A percentile compares a stretch with the other conserved stretches of the same genome.
These are phyloP conservation scores for Sugiyamaella valdiviana DNA, from an alignment of 805 yeast species.

Conservation along the genomic window DNA sequence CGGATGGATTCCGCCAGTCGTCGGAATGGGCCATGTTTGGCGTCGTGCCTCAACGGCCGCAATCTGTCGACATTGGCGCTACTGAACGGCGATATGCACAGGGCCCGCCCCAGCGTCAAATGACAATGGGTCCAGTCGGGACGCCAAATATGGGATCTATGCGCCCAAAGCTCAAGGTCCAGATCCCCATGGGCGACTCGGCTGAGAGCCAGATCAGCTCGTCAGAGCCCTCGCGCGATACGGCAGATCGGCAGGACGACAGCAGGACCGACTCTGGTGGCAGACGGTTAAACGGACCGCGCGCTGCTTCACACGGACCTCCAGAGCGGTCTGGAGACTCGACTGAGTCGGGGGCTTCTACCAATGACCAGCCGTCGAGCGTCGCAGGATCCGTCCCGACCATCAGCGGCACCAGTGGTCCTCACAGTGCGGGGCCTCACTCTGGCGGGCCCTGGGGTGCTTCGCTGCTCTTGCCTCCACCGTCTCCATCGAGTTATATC, in stretches of 20 bases:
- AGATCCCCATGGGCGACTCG: conserved; percentile 30
- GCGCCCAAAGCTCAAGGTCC: conserved; percentile 36
- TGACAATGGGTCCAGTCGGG: not conserved
- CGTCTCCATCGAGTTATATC: conserved; percentile 31
- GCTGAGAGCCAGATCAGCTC: conserved; percentile 18
- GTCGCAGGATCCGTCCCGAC: conserved; percentile 6
- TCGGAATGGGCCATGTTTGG: conserved; percentile 9
- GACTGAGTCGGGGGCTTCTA: not conserved
- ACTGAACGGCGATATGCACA: not conserved
- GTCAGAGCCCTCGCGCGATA: conserved; percentile 20
- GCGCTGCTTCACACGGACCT: not conserved
- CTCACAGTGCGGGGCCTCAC: conserved; percentile 12
- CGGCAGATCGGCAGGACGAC: not conserved
- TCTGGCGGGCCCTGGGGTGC: conserved; percentile 26
- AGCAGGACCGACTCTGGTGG: not conserved
- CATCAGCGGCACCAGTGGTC: conserved; percentile 7
- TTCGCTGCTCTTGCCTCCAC: conserved; percentile 30
- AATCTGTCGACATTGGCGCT: conserved; percentile 10
- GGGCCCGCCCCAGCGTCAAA: not conserved
- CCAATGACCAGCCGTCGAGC: conserved; percentile 7
- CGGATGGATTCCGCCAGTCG: not conserved
- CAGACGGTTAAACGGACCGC: not conserved
- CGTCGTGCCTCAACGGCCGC: conserved; percentile 10
- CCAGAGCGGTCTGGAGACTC: not conserved
- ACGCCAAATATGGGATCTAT: not conserved